Evolutionary conservation across 495 filamentous ascomycete species (phyloP), one percentile per base, ranked within the genome.

Genomic region (Xylaria curta): DNA sequence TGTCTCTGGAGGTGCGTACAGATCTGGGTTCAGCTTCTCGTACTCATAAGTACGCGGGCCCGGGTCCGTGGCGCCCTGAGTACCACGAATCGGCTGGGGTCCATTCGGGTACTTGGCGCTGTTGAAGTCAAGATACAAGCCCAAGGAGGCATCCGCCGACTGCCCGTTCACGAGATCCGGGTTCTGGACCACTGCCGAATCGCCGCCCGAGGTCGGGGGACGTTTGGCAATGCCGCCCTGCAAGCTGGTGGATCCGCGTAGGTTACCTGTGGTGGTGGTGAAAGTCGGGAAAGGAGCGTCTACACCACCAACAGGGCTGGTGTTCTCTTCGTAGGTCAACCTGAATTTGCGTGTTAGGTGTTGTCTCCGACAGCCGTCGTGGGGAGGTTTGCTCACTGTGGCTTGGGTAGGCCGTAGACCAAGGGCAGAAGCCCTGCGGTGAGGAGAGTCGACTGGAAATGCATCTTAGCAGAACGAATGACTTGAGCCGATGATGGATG

Each of bases 21-120:
- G 82, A 75, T 93, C 90, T 5, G 89, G 88, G 73, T 93, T 91
- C 17, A 89, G 82, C 61, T 84, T 86, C 68, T 92, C 87, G 70
- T 92, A 90, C 59, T 83, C 81, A 65, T 83, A 82, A 2, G 89
- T 90, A 85, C 89, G 81, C 61, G 89, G 89, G 4, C 90, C 89
- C 10, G 91, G 87, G 74, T 92, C 88, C 2, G 88, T 91, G 4
- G 81, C 83, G 4, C 89, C 90, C 17, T 67, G 78, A 24, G 66
- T 76, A 5, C 90, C 90, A n/a, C 91, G 86, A 56, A 93, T 89
- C 1, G 91, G 91, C 78, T 94, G 91, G 3, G 91, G 91, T 13
- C 89, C 87, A 17, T 87, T 82, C 10, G 68, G 68, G 47, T 21
- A 69, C 4, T 42, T 46, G 26, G 87, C 84, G 72, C 87, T 82